Percentiles rank a stretch among this genome's conserved stretches.
phyloP scores from a whole-genome alignment of 495 filamentous ascomycete genomes.

The Lasiosphaeriaceae sp. region DNA sequence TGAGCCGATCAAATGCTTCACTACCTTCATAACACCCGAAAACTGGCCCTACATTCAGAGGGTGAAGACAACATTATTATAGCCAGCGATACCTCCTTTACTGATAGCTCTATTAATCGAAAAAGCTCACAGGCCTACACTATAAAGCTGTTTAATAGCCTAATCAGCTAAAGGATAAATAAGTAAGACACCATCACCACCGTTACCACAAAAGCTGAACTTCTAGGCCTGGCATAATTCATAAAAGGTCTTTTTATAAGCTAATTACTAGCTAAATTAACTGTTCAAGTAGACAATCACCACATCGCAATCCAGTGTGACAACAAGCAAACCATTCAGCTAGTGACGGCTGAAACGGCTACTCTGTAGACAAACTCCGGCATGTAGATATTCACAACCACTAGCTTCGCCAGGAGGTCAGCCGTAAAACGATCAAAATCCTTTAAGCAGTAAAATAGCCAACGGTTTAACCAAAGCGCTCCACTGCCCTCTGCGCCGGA shows the following conservation, averaged over 20 bases:
- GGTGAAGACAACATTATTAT: not conserved
- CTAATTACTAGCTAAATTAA: conserved; percentile 2
- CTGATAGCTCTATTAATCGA: conserved; percentile 3
- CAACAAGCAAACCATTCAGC: conserved; percentile 17
- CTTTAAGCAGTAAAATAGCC: no score
- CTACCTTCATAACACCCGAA: not conserved
- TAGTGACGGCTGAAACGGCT: conserved; percentile 12
- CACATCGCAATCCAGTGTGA: conserved; percentile 11
- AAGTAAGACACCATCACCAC: conserved; percentile 24
- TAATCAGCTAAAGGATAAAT: conserved; percentile 22
- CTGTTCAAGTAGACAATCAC: conserved; percentile 6
- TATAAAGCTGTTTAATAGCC: conserved; percentile 19
- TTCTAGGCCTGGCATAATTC: conserved; percentile 15
- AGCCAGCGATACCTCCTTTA: not conserved
- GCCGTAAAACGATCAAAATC: no score
- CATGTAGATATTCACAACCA: conserved; percentile 17
- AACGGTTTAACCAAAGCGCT: no score
- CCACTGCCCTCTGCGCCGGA: no score
- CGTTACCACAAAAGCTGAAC: conserved; percentile 29
- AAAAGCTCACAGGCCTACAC: conserved; percentile 16
- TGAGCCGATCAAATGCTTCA: not conserved
- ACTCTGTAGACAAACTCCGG: conserved; percentile 14
- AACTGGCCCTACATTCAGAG: not conserved
- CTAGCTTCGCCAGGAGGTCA: conserved; percentile 6
- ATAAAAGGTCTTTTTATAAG: conserved; percentile 19